Evolutionary conservation across 441 rosid species (phyloP).

Genomic region (Flueggea neowawraea): DNA sequence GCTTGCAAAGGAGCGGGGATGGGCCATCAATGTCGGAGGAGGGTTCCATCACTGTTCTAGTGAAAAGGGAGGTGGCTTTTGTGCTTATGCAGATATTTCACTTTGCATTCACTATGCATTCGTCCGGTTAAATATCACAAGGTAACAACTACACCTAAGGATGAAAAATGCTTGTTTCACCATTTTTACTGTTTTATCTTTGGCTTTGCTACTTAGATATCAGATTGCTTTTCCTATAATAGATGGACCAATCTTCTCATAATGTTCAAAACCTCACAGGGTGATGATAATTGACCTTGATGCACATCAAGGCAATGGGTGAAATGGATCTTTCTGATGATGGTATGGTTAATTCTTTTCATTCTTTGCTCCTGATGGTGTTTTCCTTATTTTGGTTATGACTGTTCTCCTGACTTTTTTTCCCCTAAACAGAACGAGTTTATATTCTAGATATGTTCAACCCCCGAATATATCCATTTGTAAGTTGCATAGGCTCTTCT

Average conservation of each 20-base stretch:
- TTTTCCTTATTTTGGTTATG: conserved; percentile 12
- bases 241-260: conserved; percentile 13
- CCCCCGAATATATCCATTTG: conserved; percentile 86
- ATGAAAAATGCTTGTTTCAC: no score
- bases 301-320: conserved; percentile 98
- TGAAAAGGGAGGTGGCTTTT: conserved; percentile 84
- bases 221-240: conserved; percentile 3
- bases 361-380: conserved; percentile 13
- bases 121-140: conserved; percentile 60
- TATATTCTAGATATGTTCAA: conserved; percentile 89
- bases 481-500: conserved; percentile 35
- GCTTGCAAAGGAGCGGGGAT: conserved; percentile 82
- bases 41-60: conserved; percentile 97
- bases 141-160: conserved; percentile 27
- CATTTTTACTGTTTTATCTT: background rate
- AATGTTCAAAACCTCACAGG: conserved; percentile 39
- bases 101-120: conserved; percentile 87
- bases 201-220: background rate
- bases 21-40: conserved; percentile 97
- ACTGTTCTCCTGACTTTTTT: background rate
- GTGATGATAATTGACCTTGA: conserved; percentile 98
- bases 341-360: conserved; percentile 36
- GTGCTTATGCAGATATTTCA: conserved; percentile 91
- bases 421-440: conserved; percentile 61
- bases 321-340: conserved; percentile 81